Evolutionary conservation across 176 grass and related monocot species (phyloP), one percentile per base, ranked within the genome.

Genomic region (Zea luxurians): DNA sequence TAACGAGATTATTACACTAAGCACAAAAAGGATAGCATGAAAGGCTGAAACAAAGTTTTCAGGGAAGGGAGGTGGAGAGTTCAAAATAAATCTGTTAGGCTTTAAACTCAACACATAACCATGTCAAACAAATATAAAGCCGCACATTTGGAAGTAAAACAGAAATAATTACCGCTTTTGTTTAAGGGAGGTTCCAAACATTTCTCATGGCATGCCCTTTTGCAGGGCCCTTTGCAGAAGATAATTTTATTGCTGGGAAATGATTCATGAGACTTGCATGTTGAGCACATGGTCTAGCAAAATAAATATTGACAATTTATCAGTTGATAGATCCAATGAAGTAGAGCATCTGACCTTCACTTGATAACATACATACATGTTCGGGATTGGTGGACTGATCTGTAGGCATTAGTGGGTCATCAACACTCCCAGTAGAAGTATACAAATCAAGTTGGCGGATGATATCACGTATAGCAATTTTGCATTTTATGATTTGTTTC

Each of bases 401-500:
- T 68, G 85, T 64, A 82, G 78, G 73, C 64, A 88, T 68, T 58
- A 53, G 63, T 43, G 73, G 83, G 76, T 82, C 85, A 78, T 70
- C 73, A 75, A 86, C 76, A 48, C 58, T 75, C 66, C 83, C 91
- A 55, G 67, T 77, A 50, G 92, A 99, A 83, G 66, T 91, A 86
- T 76, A 55, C 43, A 84, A 73, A 82, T 92, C 92, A 75, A 99
- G 81, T 83, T 93, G 80, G 80, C 61, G 83, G 71, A 99, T 78
- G 57, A 94, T 87, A 83, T 95, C 96, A 83, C 88, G 92, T 66
- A 99, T 95, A 83, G 88, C 88, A 83, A 92, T 68, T 89, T 95
- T 95, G 75, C 82, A 91, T 80, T 94, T 92, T 67, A 90, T 81
- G 75, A 99, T 99, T 86, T 95, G 92, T 64, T 91, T 99, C 83